Evolutionary conservation across 306 rosid genomes (phyloP).

Genomic region (Prunus mongolica): DNA sequence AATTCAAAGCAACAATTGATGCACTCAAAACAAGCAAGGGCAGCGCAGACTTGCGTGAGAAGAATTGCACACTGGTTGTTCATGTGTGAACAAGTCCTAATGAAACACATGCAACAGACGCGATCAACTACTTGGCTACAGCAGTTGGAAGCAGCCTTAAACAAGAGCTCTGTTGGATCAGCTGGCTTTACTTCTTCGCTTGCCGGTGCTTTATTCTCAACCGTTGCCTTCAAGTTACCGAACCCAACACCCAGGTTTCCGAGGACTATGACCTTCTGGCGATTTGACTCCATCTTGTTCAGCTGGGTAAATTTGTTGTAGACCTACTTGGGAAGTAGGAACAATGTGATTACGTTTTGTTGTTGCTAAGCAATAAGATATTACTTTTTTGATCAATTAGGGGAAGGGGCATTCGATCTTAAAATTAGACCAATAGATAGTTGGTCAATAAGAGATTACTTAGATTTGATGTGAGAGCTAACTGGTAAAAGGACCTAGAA

Average conservation of each 20-base stretch:
- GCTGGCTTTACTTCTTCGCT: constrained; percentile 56
- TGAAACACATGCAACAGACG: constrained; percentile 72
- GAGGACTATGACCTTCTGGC: constrained; percentile 40
- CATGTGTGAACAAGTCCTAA: constrained; percentile 43
- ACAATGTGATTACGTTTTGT: background rate
- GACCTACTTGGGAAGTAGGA: constrained; percentile 39
- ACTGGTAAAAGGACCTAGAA: background rate
- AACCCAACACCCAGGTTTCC: constrained; percentile 66
- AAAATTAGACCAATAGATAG: too few species aligned
- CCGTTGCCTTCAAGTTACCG: constrained; percentile 68
- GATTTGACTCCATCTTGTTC: constrained; percentile 22
- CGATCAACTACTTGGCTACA: constrained; percentile 38
- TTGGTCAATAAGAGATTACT: background rate
- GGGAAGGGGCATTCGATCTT: too few species aligned
- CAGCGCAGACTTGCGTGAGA: constrained; percentile 70
- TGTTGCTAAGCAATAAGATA: background rate
- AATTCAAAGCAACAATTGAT: constrained; percentile 76
- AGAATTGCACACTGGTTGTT: constrained; percentile 60
- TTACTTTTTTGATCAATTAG: background rate
- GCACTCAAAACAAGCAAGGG: constrained; percentile 75
- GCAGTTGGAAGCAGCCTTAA: constrained; percentile 63
- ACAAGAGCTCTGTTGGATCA: constrained; percentile 39
- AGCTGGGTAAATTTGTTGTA: constrained; percentile 35
- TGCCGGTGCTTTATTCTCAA: constrained; percentile 46
- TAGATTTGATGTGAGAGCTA: background rate